These are phyloP conservation scores for Gentiana dahurica DNA, from an alignment of 257 asterid species.

Conservation along the genomic window DNA sequence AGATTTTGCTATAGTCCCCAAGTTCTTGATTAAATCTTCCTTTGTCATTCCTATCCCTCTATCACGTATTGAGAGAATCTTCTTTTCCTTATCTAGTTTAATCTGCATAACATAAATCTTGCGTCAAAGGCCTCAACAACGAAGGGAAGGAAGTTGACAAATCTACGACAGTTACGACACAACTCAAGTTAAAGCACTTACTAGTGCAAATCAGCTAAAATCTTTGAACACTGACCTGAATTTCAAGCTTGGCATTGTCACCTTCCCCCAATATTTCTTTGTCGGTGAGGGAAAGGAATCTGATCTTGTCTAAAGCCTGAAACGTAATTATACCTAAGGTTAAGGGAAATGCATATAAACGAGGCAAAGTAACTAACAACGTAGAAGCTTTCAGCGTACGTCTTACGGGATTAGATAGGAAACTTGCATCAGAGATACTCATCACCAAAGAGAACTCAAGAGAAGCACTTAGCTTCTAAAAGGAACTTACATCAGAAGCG, in stretches of 20 bases:
- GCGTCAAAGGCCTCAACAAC: neutral
- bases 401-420: no score
- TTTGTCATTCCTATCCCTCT: conserved; percentile 98
- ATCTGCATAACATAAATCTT: conserved; percentile 37
- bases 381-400: no score
- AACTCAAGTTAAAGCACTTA: neutral
- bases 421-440: no score
- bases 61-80: conserved; percentile 79
- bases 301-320: conserved; percentile 90
- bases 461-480: neutral
- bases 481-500: conserved; percentile 82
- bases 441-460: neutral
- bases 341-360: neutral
- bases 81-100: conserved; percentile 83
- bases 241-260: conserved; percentile 76
- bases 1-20: conserved; percentile 98
- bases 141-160: no score
- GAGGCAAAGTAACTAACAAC: no score
- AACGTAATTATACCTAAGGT: neutral
- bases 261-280: conserved; percentile 95
- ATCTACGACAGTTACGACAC: neutral
- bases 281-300: conserved; percentile 83
- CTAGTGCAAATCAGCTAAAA: neutral
- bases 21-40: conserved; percentile 85
- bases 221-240: conserved; percentile 47